phyloP scores from a whole-genome alignment of 371 early-diverging fungal species.

The Mortierella sp. region DNA sequence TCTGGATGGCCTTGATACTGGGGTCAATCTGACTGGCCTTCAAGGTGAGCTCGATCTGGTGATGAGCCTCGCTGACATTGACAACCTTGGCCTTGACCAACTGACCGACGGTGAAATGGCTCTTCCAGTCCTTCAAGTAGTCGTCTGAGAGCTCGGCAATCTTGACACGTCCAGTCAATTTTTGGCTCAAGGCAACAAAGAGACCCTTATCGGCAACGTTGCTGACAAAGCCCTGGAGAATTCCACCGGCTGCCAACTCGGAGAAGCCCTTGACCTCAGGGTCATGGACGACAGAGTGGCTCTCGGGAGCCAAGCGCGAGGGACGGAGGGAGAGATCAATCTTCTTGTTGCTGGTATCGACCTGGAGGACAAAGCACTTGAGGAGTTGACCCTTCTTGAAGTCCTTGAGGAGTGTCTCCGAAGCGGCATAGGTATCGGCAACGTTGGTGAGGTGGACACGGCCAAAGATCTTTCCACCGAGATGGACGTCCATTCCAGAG shows the following conservation, averaged over 20 bases:
- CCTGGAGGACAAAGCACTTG: slow-evolving; percentile 64
- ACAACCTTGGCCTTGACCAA: slow-evolving; percentile 82
- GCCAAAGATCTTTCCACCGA: slow-evolving; percentile 69
- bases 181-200: slow-evolving; percentile 79
- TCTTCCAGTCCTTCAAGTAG: slow-evolving; percentile 87
- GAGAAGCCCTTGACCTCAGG: slow-evolving; percentile 63
- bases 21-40: slow-evolving; percentile 72
- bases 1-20: slow-evolving; percentile 66
- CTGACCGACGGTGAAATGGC: slow-evolving; percentile 78
- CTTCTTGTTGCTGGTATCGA: slow-evolving; percentile 64
- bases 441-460: slow-evolving; percentile 75
- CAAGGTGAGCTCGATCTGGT: slow-evolving; percentile 65
- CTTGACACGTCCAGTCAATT: slow-evolving; percentile 82
- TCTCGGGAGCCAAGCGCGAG: slow-evolving; percentile 63
- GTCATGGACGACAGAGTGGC: slow-evolving; percentile 46
- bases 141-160: slow-evolving; percentile 91
- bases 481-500: slow-evolving; percentile 64
- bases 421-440: slow-evolving; percentile 61
- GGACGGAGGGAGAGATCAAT: slow-evolving; percentile 77
- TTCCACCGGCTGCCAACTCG: slow-evolving; percentile 66
- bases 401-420: slow-evolving; percentile 63
- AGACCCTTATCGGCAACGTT: slow-evolving; percentile 80
- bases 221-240: slow-evolving; percentile 83
- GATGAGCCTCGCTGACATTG: slow-evolving; percentile 45
- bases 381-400: slow-evolving; percentile 67